phyloP scores from a whole-genome alignment of 2,329 filamentous ascomycete species.

The Microdochium nivale region DNA sequence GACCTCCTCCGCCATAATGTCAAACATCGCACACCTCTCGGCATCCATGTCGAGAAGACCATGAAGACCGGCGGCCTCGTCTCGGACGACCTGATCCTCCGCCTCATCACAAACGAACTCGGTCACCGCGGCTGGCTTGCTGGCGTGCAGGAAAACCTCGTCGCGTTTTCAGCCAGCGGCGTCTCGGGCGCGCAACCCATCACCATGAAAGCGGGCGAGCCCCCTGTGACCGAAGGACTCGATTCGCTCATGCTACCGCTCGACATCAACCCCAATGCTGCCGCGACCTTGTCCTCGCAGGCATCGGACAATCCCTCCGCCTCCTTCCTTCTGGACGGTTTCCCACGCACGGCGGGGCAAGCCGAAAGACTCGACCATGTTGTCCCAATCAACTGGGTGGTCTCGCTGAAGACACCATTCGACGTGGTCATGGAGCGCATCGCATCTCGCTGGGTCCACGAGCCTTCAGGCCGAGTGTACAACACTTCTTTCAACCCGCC shows the following conservation, averaged over 20 bases:
- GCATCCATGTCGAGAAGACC: slow-evolving; percentile 80
- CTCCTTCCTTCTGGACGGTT: slow-evolving; percentile 93
- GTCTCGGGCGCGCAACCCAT: slow-evolving; percentile 29
- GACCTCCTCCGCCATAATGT: slow-evolving; percentile 92
- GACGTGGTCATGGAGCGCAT: slow-evolving; percentile 85
- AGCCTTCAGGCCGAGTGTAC: slow-evolving; percentile 84
- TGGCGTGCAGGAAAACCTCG: slow-evolving; percentile 34
- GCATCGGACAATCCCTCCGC: slow-evolving; percentile 64
- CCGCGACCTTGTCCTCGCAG: slow-evolving; percentile 24
- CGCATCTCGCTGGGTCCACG: slow-evolving; percentile 86
- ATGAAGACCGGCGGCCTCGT: slow-evolving; percentile 89
- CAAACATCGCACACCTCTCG: slow-evolving; percentile 74
- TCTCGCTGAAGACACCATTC: slow-evolving; percentile 77
- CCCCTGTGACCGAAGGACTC: slow-evolving; percentile 8
- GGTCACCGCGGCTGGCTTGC: slow-evolving; percentile 76
- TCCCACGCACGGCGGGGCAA: slow-evolving; percentile 80
- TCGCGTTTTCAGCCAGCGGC: slow-evolving; percentile 38
- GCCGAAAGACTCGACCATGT: slow-evolving; percentile 69
- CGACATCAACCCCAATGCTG: slow-evolving; percentile 26
- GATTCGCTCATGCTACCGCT: slow-evolving; percentile 32
- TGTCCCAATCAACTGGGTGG: slow-evolving; percentile 90
- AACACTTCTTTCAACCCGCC: slow-evolving; percentile 91
- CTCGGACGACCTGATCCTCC: slow-evolving; percentile 82
- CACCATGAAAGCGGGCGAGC: slow-evolving; percentile 16
- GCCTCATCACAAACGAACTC: slow-evolving; percentile 86